These are phyloP conservation scores for Dendryphion nanum DNA, from an alignment of 2,329 filamentous ascomycete genomes.

Conservation along the genomic window DNA sequence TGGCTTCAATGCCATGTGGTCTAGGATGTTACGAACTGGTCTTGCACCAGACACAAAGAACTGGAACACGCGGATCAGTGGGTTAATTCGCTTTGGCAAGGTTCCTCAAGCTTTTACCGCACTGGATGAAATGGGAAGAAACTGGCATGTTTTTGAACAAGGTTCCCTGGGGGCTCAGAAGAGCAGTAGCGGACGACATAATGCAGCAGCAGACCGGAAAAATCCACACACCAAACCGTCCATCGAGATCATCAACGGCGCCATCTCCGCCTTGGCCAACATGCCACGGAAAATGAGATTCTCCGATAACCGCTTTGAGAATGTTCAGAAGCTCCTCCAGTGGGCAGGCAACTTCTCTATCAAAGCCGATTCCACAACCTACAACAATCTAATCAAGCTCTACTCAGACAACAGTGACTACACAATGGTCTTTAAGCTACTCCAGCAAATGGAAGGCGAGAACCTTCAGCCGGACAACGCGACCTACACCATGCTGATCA, in stretches of 20 bases:
- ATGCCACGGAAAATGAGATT: conserved; percentile 23
- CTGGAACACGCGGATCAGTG: conserved; percentile 71
- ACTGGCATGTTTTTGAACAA: conserved; percentile 52
- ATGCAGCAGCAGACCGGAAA: conserved; percentile 10
- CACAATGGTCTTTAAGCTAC: conserved; percentile 52
- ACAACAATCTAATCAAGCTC: conserved; percentile 67
- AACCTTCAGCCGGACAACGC: conserved; percentile 61
- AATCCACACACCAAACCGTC: conserved; percentile 53
- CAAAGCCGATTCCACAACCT: conserved; percentile 51
- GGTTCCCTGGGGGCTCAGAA: conserved; percentile 7
- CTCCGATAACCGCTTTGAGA: conserved; percentile 42
- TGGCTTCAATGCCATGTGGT: conserved; percentile 68
- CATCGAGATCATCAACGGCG: conserved; percentile 67
- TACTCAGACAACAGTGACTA: conserved; percentile 53
- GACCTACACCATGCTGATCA: conserved; percentile 73
- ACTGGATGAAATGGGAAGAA: conserved; percentile 63
- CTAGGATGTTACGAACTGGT: conserved; percentile 57
- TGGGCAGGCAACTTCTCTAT: conserved; percentile 47
- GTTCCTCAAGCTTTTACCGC: conserved; percentile 59
- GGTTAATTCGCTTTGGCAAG: conserved; percentile 58
- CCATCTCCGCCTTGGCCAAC: conserved; percentile 60
- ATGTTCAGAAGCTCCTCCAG: conserved; percentile 39
- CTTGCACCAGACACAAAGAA: conserved; percentile 61
- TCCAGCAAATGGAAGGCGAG: conserved; percentile 58
- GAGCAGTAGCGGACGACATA: conserved; percentile 6